Conservation (phyloP, 768 basidiomycete genomes). For the Cystofilobasidium macerans region DNA sequence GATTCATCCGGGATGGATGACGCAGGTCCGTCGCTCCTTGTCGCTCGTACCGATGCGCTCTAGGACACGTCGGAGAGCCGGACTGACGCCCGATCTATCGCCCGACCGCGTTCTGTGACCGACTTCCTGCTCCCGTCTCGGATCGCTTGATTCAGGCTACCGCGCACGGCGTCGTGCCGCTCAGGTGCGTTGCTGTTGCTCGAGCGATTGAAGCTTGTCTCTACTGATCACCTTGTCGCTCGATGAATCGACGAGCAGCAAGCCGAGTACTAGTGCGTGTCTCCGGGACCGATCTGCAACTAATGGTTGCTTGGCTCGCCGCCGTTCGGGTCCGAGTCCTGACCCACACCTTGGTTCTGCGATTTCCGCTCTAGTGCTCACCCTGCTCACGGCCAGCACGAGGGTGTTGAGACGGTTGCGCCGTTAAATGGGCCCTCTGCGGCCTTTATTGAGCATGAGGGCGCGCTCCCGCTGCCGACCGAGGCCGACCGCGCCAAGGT, state of each 20-base stretch:
- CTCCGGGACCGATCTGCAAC: neutral
- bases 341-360: neutral
- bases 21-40: too few species aligned
- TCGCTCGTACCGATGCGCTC: too few species aligned
- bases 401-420: conserved; percentile 23
- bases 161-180: neutral
- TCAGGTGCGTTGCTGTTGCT: neutral
- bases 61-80: too few species aligned
- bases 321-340: neutral
- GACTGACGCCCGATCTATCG: too few species aligned
- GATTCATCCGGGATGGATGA: too few species aligned
- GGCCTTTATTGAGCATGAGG: neutral
- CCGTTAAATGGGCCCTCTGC: conserved; percentile 16
- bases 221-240: neutral
- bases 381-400: conserved; percentile 9
- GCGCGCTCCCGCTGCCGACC: conserved; percentile 8
- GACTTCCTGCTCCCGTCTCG: too few species aligned
- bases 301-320: neutral
- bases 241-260: conserved; percentile 2
- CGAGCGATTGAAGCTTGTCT: too few species aligned
- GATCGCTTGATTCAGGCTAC: neutral
- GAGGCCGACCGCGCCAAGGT: conserved; percentile 6
- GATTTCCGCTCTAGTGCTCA: conserved; percentile 12
- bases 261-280: conserved; percentile 16
- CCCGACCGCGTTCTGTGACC: too few species aligned